Evolutionary conservation across 2,329 filamentous ascomycete species (phyloP).

Genomic region (Penicillium sp.): DNA sequence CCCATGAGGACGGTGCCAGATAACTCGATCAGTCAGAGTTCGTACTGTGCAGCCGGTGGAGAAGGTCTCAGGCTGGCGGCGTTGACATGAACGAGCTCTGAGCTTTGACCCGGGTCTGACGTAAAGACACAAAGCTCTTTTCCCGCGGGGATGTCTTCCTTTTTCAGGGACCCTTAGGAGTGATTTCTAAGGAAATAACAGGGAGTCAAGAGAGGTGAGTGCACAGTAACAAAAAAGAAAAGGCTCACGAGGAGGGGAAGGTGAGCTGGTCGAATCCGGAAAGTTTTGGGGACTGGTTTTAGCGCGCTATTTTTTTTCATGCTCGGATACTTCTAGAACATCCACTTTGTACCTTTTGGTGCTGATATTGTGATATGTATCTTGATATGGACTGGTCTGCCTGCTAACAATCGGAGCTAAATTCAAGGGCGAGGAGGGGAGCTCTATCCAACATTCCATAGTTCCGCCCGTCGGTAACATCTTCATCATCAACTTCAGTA

Average conservation of each 20-base stretch:
- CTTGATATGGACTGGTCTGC: not conserved
- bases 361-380: not conserved
- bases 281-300: constrained; percentile 8
- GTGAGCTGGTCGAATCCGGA: constrained; percentile 12
- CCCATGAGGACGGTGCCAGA: constrained; percentile 25
- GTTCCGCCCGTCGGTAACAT: not conserved
- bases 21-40: not conserved
- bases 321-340: not conserved
- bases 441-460: not conserved
- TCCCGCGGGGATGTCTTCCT: not conserved
- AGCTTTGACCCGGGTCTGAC: constrained; percentile 17
- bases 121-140: constrained; percentile 3
- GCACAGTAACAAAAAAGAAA: constrained; percentile 3
- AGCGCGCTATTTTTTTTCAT: not conserved
- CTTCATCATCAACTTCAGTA: not conserved
- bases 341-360: not conserved
- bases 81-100: constrained; percentile 13
- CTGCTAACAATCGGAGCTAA: not conserved
- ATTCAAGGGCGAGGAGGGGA: not conserved
- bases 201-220: not conserved
- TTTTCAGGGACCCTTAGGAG: not conserved
- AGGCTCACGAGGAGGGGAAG: constrained; percentile 2
- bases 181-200: not conserved
- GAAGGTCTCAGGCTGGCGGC: constrained; percentile 1
- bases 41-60: not conserved